These are phyloP conservation scores for Excoecaria cochinchinensis DNA, from an alignment of 345 rosid species.

Conservation along the genomic window DNA sequence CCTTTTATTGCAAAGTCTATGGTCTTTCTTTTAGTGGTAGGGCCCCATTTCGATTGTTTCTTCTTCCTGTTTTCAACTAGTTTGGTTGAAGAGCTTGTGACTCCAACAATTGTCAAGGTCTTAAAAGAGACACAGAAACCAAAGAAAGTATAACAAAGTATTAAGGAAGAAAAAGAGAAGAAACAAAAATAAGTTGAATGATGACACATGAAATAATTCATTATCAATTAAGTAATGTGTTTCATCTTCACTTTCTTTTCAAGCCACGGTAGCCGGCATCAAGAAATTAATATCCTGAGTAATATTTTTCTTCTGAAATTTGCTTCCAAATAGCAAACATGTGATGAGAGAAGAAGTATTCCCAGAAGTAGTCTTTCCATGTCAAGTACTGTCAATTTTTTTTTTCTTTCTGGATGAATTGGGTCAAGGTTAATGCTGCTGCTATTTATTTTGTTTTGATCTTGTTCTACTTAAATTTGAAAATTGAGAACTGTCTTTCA, in stretches of 20 bases:
- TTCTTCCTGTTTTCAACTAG: not conserved
- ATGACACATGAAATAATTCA: conserved; percentile 1
- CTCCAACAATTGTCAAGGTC: not conserved
- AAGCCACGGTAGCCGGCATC: not conserved
- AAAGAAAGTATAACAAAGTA: not conserved
- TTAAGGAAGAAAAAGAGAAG: not conserved
- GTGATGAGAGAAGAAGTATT: not conserved
- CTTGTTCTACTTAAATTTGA: not conserved
- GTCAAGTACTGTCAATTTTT: not conserved
- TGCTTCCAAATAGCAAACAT: not conserved
- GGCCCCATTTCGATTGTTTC: not conserved
- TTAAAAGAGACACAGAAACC: not conserved
- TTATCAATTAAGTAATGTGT: not conserved
- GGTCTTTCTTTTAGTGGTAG: not conserved
- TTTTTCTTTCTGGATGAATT: not conserved
- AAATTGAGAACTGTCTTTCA: not conserved
- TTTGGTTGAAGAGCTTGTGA: not conserved
- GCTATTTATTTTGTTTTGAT: not conserved
- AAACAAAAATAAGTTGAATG: not conserved
- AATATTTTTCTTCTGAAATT: not conserved
- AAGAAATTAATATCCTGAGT: not conserved
- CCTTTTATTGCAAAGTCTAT: not conserved
- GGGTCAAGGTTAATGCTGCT: not conserved
- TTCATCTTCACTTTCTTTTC: not conserved
- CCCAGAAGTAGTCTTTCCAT: not conserved